Evolutionary conservation across 768 basidiomycete species (phyloP).

Genomic region (Kwoniella dendrophila): DNA sequence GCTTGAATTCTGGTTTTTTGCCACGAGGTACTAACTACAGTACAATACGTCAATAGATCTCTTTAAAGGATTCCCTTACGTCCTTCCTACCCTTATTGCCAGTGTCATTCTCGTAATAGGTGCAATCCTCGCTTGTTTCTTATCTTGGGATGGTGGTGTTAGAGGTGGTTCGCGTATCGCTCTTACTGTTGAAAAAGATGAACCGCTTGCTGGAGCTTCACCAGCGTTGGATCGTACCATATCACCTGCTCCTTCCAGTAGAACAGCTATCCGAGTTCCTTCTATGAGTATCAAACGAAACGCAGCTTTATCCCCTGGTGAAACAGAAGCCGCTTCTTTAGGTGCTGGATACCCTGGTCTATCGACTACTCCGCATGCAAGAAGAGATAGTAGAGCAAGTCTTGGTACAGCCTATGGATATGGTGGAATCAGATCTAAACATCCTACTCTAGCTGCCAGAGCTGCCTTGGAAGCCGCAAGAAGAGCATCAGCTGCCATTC

Average conservation of each 20-base stretch:
- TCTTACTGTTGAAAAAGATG: slow-evolving; percentile 73
- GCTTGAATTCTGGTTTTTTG: background rate
- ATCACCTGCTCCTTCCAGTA: slow-evolving; percentile 33
- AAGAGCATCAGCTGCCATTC: slow-evolving; percentile 38
- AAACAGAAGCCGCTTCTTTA: slow-evolving; percentile 23
- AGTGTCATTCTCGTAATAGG: slow-evolving; percentile 75
- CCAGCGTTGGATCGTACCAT: slow-evolving; percentile 7
- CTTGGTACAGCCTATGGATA: slow-evolving; percentile 56
- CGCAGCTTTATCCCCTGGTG: slow-evolving; percentile 36
- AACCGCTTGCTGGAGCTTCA: slow-evolving; percentile 33
- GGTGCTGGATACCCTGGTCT: slow-evolving; percentile 37
- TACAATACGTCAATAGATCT: slow-evolving; percentile 56
- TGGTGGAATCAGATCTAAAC: slow-evolving; percentile 55
- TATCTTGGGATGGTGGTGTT: slow-evolving; percentile 87
- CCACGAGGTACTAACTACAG: background rate
- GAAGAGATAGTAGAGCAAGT: slow-evolving; percentile 51
- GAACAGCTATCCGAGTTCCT: slow-evolving; percentile 29
- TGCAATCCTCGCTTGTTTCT: slow-evolving; percentile 82
- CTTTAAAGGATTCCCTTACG: slow-evolving; percentile 81
- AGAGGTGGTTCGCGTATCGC: slow-evolving; percentile 78
- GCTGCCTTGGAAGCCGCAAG: slow-evolving; percentile 51
- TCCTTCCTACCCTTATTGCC: slow-evolving; percentile 81
- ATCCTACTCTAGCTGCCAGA: slow-evolving; percentile 52
- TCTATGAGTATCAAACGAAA: slow-evolving; percentile 22
- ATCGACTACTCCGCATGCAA: slow-evolving; percentile 21